Conservation (phyloP, 2,329 filamentous ascomycete species). For the Aaosphaeria pasadenensis region DNA sequence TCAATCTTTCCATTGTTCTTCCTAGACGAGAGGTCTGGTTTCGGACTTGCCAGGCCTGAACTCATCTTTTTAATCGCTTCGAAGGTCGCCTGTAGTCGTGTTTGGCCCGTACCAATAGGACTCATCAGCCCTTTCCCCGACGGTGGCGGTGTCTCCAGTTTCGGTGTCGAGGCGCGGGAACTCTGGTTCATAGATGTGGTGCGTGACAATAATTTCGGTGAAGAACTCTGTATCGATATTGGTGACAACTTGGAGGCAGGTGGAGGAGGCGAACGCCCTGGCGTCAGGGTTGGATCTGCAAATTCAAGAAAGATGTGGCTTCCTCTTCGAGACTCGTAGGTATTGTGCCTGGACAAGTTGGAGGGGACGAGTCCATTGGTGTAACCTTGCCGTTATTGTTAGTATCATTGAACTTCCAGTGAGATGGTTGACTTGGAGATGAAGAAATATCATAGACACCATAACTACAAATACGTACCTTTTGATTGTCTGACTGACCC, state of each 20-base stretch:
- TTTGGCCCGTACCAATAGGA: constrained; percentile 5
- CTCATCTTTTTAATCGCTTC: constrained; percentile 25
- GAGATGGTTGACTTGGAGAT: no score
- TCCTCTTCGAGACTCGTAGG: constrained; percentile 12
- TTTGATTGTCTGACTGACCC: constrained; percentile 9
- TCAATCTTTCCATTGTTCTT: constrained; percentile 1
- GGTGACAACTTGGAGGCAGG: neutral
- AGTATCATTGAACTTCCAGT: no score
- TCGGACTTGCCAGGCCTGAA: constrained; percentile 17
- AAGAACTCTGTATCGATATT: no score
- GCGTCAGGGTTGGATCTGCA: constrained; percentile 15
- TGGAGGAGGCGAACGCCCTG: neutral
- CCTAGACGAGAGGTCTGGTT: constrained; percentile 4
- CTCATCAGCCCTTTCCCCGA: no score
- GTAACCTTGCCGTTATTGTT: constrained; percentile 4
- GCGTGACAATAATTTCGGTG: no score
- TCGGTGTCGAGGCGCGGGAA: no score
- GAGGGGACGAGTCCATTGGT: constrained; percentile 4
- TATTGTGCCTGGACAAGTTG: constrained; percentile 7
- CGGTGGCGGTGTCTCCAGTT: no score
- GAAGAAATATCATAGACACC: no score
- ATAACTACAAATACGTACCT: constrained; percentile 8
- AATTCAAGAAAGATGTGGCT: constrained; percentile 18
- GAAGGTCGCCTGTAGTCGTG: constrained; percentile 24
- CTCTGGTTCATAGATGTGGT: no score